Conservation (phyloP, 352 stramenopile genomes). For the Pythium dissotocum region DNA sequence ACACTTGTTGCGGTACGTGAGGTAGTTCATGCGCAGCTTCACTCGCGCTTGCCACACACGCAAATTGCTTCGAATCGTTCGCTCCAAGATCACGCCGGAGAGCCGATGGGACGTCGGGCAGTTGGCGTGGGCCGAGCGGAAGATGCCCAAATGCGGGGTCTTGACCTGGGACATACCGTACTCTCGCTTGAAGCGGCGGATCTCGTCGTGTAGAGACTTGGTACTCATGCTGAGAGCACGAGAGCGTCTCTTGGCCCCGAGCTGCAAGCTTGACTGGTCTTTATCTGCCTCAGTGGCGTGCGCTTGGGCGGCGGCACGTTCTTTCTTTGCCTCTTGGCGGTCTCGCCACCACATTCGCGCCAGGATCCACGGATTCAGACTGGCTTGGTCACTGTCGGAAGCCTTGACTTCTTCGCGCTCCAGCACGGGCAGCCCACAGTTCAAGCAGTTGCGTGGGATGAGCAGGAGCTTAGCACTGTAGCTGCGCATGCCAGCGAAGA, state of each 20-base stretch:
- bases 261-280: not conserved
- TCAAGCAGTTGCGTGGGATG: slow-evolving; percentile 72
- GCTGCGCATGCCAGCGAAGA: slow-evolving; percentile 63
- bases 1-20: slow-evolving; percentile 80
- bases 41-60: slow-evolving; percentile 76
- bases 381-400: slow-evolving; percentile 48
- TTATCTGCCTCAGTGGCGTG: not conserved
- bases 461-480: slow-evolving; percentile 64
- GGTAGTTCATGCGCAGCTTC: slow-evolving; percentile 83
- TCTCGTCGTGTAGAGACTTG: slow-evolving; percentile 31
- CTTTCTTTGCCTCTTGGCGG: slow-evolving; percentile 8
- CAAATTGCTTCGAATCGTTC: slow-evolving; percentile 69
- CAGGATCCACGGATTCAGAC: slow-evolving; percentile 50
- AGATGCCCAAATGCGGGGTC: slow-evolving; percentile 66
- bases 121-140: slow-evolving; percentile 48
- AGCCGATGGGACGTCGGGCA: slow-evolving; percentile 56
- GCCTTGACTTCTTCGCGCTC: slow-evolving; percentile 45
- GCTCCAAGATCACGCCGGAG: slow-evolving; percentile 51
- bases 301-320: not conserved
- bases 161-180: slow-evolving; percentile 75
- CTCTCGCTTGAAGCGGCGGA: slow-evolving; percentile 55
- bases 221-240: not conserved
- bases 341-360: slow-evolving; percentile 47
- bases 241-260: not conserved
- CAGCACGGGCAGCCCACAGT: slow-evolving; percentile 61